phyloP scores from a whole-genome alignment of 2,329 filamentous ascomycete genomes.

The Penicillium sclerotiorum region DNA sequence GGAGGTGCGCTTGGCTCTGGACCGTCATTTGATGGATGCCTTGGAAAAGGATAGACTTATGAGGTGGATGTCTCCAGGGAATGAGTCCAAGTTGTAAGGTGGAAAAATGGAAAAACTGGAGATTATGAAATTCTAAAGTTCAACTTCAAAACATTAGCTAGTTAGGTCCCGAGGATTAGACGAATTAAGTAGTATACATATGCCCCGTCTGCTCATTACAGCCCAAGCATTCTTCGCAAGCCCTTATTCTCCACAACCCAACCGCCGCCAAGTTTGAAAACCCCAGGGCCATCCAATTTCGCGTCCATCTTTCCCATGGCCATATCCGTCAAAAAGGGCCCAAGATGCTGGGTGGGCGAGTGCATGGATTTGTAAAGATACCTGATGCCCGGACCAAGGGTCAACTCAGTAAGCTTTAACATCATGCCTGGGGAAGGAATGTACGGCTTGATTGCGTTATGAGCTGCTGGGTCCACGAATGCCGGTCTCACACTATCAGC shows the following conservation, averaged over 20 bases:
- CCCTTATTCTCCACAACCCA: conserved; percentile 19
- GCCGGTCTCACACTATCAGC: conserved; percentile 62
- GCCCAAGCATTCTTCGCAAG: conserved; percentile 18
- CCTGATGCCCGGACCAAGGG: conserved; percentile 22
- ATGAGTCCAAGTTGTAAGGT: not conserved
- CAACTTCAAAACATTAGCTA: no score
- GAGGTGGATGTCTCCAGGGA: not conserved
- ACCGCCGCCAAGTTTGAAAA: conserved; percentile 17
- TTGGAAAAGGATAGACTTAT: not conserved
- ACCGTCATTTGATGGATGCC: not conserved
- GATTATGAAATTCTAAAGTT: no score
- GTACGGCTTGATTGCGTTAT: conserved; percentile 33
- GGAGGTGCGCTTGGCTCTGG: not conserved
- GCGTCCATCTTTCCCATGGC: conserved; percentile 34
- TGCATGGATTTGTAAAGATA: conserved; percentile 16
- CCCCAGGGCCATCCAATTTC: conserved; percentile 13
- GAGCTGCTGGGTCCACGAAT: conserved; percentile 55
- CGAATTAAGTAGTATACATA: no score
- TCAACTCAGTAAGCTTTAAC: conserved; percentile 28
- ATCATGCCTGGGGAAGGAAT: conserved; percentile 29
- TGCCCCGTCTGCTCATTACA: no score
- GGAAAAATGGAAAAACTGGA: no score
- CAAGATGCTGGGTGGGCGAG: conserved; percentile 53
- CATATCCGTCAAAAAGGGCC: conserved; percentile 51
- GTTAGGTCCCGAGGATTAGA: no score